Conservation (phyloP, 2,329 filamentous ascomycete species). For the Fusarium tanahbumbuense region DNA sequence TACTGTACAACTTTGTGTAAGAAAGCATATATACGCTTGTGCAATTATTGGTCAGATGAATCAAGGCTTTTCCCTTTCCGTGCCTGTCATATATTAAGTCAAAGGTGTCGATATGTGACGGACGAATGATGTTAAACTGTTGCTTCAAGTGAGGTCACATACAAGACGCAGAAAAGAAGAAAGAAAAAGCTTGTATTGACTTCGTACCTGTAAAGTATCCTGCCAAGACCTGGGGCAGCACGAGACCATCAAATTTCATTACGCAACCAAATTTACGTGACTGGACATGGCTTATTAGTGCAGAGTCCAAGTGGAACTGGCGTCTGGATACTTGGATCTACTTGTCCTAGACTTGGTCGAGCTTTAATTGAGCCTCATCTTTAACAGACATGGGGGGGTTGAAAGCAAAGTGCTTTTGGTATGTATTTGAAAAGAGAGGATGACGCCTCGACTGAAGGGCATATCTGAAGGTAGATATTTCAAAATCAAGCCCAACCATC, state of each 20-base stretch:
- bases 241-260: slow-evolving; percentile 36
- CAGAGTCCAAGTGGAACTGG: slow-evolving; percentile 28
- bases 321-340: slow-evolving; percentile 33
- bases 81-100: background rate
- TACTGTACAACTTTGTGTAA: background rate
- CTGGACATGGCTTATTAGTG: slow-evolving; percentile 25
- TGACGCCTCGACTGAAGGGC: background rate
- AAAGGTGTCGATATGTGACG: slow-evolving; percentile 7
- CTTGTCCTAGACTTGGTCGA: slow-evolving; percentile 25
- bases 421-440: background rate
- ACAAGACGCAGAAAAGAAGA: background rate
- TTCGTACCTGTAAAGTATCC: slow-evolving; percentile 32
- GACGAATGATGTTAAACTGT: slow-evolving; percentile 4
- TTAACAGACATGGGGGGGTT: background rate
- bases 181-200: slow-evolving; percentile 36
- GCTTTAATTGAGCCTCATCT: slow-evolving; percentile 32
- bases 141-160: slow-evolving; percentile 15
- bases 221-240: slow-evolving; percentile 42
- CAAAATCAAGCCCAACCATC: background rate
- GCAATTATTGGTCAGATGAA: slow-evolving; percentile 5
- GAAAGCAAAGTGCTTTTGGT: background rate
- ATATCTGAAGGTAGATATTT: background rate
- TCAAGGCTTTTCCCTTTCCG: background rate
- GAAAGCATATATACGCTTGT: background rate
- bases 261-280: slow-evolving; percentile 33